phyloP scores from a whole-genome alignment of 805 yeast genomes.

The Metschnikowia drakensbergensis region DNA sequence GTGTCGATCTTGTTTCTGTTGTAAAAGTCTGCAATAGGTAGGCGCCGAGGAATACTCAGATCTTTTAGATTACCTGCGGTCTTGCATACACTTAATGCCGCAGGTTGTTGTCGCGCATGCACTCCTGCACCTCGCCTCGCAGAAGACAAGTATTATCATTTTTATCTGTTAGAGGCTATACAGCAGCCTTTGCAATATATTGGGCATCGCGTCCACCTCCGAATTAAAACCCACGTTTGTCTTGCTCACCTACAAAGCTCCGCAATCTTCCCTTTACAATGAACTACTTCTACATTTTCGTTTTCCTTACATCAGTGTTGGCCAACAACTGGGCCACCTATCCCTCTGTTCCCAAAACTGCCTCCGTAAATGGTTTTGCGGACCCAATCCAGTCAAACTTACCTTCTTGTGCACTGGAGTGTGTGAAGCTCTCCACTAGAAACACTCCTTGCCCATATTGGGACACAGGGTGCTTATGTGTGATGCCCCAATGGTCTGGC shows the following conservation, averaged over 20 bases:
- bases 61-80: background rate
- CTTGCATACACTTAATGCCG: background rate
- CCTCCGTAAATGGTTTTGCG: conserved; percentile 47
- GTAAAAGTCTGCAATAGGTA: too few relatives aligned
- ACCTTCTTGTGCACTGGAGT: conserved; percentile 42
- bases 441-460: conserved; percentile 51
- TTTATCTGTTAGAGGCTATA: background rate
- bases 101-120: background rate
- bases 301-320: conserved; percentile 13
- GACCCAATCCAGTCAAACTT: conserved; percentile 38
- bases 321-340: conserved; percentile 41
- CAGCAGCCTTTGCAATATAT: background rate
- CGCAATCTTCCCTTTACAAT: background rate
- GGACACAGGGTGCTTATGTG: conserved; percentile 51
- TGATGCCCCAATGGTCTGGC: conserved; percentile 46
- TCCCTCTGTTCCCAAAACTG: conserved; percentile 45
- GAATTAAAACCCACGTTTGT: background rate
- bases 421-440: conserved; percentile 34
- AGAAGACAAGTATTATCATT: conserved; percentile 1
- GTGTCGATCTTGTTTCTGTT: background rate
- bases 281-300: conserved; percentile 1
- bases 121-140: background rate
- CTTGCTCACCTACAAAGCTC: background rate
- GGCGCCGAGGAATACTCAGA: background rate
- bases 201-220: background rate